A percentile compares a stretch with the other conserved stretches of the same genome.
These are phyloP conservation scores for Carallia pectinifolia DNA, from an alignment of 345 rosid genomes.

Conservation along the genomic window DNA sequence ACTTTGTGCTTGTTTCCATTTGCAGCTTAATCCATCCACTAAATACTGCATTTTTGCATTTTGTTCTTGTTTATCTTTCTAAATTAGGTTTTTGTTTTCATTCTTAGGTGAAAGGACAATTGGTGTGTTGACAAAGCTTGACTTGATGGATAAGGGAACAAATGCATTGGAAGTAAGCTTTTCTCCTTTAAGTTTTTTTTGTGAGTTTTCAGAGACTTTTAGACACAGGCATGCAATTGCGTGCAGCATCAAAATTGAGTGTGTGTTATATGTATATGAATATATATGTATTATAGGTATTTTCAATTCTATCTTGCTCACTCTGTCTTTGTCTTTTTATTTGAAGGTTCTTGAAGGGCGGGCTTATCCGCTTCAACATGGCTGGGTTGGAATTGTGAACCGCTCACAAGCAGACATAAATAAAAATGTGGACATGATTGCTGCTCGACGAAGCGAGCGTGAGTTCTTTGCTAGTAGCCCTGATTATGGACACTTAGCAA, in stretches of 20 bases:
- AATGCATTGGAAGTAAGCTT: constrained; percentile 26
- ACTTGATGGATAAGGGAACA: constrained; percentile 32
- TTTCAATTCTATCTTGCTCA: neutral
- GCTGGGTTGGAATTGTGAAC: constrained; percentile 38
- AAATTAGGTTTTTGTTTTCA: neutral
- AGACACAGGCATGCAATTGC: too few species aligned
- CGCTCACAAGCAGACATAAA: constrained; percentile 36
- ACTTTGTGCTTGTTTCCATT: neutral
- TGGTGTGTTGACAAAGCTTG: constrained; percentile 33
- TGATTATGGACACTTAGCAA: constrained; percentile 31
- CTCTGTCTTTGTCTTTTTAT: neutral
- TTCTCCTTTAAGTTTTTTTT: constrained; percentile 1
- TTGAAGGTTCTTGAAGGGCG: constrained; percentile 32
- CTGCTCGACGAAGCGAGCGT: constrained; percentile 28
- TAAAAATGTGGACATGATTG: constrained; percentile 29
- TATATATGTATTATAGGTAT: too few species aligned
- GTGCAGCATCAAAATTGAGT: too few species aligned
- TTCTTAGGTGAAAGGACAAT: constrained; percentile 29
- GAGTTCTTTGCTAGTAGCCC: constrained; percentile 33
- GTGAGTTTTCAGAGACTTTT: too few species aligned
- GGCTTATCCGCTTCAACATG: constrained; percentile 28
- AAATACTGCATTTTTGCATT: neutral
- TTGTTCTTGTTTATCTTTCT: neutral
- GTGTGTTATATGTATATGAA: too few species aligned
- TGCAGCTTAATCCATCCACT: neutral